Evolutionary conservation across 768 basidiomycete genomes (phyloP).

Genomic region (Leccinum subtestaceum): DNA sequence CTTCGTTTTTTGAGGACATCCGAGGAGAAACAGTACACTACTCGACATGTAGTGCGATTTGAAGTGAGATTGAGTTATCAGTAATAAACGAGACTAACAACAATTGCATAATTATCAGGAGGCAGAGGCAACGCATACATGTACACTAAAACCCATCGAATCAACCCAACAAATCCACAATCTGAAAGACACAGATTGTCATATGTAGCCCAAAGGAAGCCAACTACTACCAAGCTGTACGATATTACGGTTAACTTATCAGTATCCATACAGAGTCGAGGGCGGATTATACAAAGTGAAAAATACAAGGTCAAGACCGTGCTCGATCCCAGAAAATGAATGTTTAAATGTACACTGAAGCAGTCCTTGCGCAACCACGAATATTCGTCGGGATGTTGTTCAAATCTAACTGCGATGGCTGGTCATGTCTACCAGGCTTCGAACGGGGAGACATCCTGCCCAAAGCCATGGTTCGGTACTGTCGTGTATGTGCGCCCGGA

Average conservation of each 20-base stretch:
- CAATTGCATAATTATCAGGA: too few relatives aligned
- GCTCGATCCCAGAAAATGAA: not conserved
- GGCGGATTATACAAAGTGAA: not conserved
- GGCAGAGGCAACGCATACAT: too few relatives aligned
- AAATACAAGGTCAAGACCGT: not conserved
- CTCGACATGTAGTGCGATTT: too few relatives aligned
- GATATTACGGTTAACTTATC: not conserved
- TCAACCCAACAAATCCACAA: not conserved
- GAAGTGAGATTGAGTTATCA: too few relatives aligned
- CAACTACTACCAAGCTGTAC: not conserved
- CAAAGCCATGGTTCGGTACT: constrained; percentile 30
- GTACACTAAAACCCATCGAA: not conserved
- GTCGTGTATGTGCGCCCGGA: constrained; percentile 24
- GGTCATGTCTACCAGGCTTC: constrained; percentile 56
- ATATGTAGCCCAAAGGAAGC: not conserved
- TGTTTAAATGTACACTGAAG: constrained; percentile 47
- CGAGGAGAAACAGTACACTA: too few relatives aligned
- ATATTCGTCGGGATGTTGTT: constrained; percentile 65
- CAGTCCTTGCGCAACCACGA: constrained; percentile 67
- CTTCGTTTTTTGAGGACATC: too few relatives aligned
- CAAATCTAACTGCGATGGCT: constrained; percentile 50
- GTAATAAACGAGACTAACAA: too few relatives aligned
- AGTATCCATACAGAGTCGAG: constrained; percentile 5
- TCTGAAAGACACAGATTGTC: not conserved
- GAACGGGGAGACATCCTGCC: constrained; percentile 58